Base-by-base conservation (phyloP, 495 filamentous ascomycete species). In the Aspergillus kassunensis region DNA sequence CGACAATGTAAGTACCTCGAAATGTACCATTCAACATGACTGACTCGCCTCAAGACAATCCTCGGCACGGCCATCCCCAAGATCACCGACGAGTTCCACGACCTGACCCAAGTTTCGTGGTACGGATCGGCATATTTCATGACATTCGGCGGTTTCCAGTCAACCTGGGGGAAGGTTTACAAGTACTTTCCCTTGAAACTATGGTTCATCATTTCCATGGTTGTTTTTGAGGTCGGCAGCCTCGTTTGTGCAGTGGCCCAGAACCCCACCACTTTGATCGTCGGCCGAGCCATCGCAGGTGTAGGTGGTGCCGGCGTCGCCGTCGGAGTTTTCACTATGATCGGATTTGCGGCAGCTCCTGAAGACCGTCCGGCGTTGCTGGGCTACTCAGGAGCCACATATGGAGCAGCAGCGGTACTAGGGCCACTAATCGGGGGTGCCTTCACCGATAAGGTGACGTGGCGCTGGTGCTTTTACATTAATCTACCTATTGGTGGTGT, bases 401-500 rank as follows among this genome's bases (percentile, higher is more conserved):
- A 81, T 62, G 87, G 85, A 16, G 76, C 91, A 18, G 81, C 86
- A 1, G 78, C 71, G 10, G 80, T 87, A 34, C 72, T 80, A 12
- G 87, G 86, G 8, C 87, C 87, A 2, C 66, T 90, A 0, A 63
- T 83, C 3, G 80, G 80, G 11, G 80, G 80, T 9, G 72, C 68
- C 2, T 79, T 84, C 44, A 80, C 78, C 0, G 69, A 76, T 19
- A 66, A 79, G 15, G 63, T 81, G 4, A 78, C 80, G 1, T 93
- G 89, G 89, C 69, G 89, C 46, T 91, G 88, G 88, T 91, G 86
- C 59, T 91, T 92, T 65, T 90, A 81, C 62, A 86, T 87, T 67
- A 89, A 89, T 46, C 65, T 88, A 13, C 84, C 85, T 4, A 72
- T 86, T 30, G 85, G 84, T 6, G 83, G 72, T 11, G 43, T 79